phyloP scores from a whole-genome alignment of 257 asterid species.

The Nyctanthes arbortristis region DNA sequence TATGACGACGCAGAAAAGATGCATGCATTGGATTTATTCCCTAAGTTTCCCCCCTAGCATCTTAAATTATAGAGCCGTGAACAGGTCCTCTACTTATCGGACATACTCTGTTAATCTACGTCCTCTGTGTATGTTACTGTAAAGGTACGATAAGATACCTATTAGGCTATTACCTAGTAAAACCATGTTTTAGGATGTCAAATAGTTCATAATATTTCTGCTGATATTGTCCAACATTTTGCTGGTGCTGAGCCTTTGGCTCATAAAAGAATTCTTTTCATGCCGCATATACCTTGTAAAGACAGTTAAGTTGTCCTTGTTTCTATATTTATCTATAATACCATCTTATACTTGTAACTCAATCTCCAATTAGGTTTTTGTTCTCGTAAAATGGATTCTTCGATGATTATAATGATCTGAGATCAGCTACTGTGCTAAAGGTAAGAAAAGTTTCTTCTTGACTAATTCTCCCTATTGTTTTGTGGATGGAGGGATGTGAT shows the following conservation, averaged over 20 bases:
- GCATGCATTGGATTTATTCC: background rate
- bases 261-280: slow-evolving; percentile 80
- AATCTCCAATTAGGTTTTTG: background rate
- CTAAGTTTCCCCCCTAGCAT: background rate
- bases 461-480: slow-evolving; percentile 93
- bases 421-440: slow-evolving; percentile 74
- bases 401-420: slow-evolving; percentile 39
- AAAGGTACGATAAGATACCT: background rate
- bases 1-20: background rate
- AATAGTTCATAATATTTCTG: slow-evolving; percentile 19
- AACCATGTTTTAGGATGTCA: background rate
- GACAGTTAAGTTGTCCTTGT: slow-evolving; percentile 48
- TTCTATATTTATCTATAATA: background rate
- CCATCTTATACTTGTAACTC: background rate
- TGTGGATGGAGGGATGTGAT: slow-evolving; percentile 98
- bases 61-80: background rate
- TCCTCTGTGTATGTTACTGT: background rate
- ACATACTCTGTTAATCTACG: no score
- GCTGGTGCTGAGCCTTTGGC: slow-evolving; percentile 85
- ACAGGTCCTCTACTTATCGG: no score
- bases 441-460: slow-evolving; percentile 89
- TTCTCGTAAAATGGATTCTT: slow-evolving; percentile 14
- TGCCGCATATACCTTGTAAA: slow-evolving; percentile 81
- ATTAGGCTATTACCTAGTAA: background rate
- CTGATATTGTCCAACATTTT: slow-evolving; percentile 94